phyloP scores from a whole-genome alignment of 2,329 filamentous ascomycete genomes.

The Sphaerulina vaccinii region DNA sequence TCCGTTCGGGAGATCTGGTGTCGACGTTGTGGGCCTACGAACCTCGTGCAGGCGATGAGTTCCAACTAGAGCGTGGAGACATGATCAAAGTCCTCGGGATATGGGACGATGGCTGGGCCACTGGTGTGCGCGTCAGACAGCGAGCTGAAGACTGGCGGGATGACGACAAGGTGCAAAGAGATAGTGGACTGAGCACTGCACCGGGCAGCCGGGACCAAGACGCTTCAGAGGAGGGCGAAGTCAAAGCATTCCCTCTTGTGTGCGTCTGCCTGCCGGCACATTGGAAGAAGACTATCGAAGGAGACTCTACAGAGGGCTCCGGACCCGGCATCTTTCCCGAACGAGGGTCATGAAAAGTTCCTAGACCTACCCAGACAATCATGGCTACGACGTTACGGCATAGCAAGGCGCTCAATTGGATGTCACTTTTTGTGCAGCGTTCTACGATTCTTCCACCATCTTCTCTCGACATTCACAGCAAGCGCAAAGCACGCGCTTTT shows the following conservation, averaged over 20 bases:
- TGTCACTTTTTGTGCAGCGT: constrained; percentile 2
- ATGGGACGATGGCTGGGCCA: constrained; percentile 99
- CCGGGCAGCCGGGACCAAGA: constrained; percentile 36
- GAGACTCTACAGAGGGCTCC: constrained; percentile 56
- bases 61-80: constrained; percentile 87
- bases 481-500: constrained; percentile 1
- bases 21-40: constrained; percentile 96
- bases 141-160: constrained; percentile 86
- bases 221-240: constrained; percentile 61
- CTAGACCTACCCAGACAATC: constrained; percentile 12
- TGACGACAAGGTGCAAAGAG: constrained; percentile 66
- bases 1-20: constrained; percentile 86
- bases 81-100: constrained; percentile 98
- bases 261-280: constrained; percentile 94
- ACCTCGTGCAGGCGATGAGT: constrained; percentile 89
- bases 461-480: not conserved
- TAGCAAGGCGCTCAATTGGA: constrained; percentile 15
- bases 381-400: constrained; percentile 23
- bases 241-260: constrained; percentile 96
- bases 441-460: not conserved
- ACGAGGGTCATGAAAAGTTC: constrained; percentile 16
- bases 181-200: constrained; percentile 88
- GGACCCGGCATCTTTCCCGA: constrained; percentile 21
- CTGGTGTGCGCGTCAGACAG: constrained; percentile 79
- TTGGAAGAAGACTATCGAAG: constrained; percentile 95